Base-by-base conservation (phyloP, 202 grass and related monocot genomes). In the Saccharum hybrid region DNA sequence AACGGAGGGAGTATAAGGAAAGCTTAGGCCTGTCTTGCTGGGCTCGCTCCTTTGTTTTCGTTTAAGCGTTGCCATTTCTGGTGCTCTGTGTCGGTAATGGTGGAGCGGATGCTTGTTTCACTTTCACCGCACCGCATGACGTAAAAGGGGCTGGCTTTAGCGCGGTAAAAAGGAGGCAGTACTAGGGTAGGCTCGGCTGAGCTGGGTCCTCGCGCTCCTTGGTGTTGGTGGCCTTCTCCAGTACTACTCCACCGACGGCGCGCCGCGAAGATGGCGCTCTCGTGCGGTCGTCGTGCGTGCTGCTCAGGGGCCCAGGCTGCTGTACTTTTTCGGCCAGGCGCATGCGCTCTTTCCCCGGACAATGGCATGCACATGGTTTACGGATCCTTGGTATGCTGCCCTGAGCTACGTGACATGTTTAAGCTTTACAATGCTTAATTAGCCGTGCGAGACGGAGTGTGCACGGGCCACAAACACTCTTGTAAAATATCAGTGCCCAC, bases 21-120 rank as follows among this genome's bases (percentile, higher is more conserved):
- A 82, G 30, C 18, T 59, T 72, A 75, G 66, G 10, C 15, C 0
- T 77, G 45, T 60, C 72, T 73, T 78, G 30, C 14, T 52, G 23
- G 54, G 10, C 22, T 37, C n/a, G 18, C 10, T 3, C 18, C 22
- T 38, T n/a, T 22, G 26, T 51, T 48, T 75, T 57, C 30, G 26
- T 72, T 30, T 71, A 74, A 74, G 46, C 75, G 4, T 22, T 49
- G 40, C 43, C 56, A 4, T 60, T 79, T 60, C 15, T 68, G 26
- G 38, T 30, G 26, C 46, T 14, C 40, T 48, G 59, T 61, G 72
- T 39, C 59, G 45, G 73, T 39, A 51, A 85, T 86, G 57, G 46
- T 43, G 64, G 65, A 23, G 19, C 21, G 34, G 33, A 0, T 39
- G 26, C 40, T 14, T 11, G 12, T 23, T 56, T 81, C 61, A 70